Evolutionary conservation across 441 rosid species (phyloP), one percentile per base, ranked within the genome.

Genomic region (Erodium moschatum): DNA sequence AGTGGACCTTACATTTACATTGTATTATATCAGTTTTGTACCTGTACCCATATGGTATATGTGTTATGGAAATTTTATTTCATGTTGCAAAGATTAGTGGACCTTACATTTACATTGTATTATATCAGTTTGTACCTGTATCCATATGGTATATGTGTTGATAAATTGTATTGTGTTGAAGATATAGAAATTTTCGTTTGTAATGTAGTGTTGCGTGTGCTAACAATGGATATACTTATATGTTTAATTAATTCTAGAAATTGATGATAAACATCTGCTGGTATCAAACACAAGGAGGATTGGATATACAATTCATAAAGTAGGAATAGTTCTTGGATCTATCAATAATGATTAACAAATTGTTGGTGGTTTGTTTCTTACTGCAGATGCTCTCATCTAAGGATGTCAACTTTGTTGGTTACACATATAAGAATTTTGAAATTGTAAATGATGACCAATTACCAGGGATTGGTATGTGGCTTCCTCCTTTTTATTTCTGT

Each of bases 371-470:
- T 48, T 33, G 56, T 48, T 48, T 15, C 16, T 12, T 48, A 15
- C 56, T 48, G 56, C 56, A 48, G 56, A 48, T 48, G 56, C 56
- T 48, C 56, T 48, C 56, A 48, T 48, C 56, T 12, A 48, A 48
- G 56, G 56, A 48, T 48, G n/a, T 48, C 56, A 48, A 48, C 56
- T 48, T 48, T 48, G 56, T 48, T 48, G 56, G 56, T 48, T 48
- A 48, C 15, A 48, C 56, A 48, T 46, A 46, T n/a, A 46, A 46
- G 52, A 46, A 46, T 46, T 12, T 46, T 46, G 52, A 46, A 46
- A 46, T 48, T 48, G 56, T 48, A 48, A 48, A 48, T 48, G 56
- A 48, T 48, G 56, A 48, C 56, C 16, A 48, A 2, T 48, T 48
- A 48, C 16, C 56, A 3, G 56, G 56, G 16, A 48, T 48, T 48